Conservation (phyloP, 768 basidiomycete species). For the Boletus rubropictus region DNA sequence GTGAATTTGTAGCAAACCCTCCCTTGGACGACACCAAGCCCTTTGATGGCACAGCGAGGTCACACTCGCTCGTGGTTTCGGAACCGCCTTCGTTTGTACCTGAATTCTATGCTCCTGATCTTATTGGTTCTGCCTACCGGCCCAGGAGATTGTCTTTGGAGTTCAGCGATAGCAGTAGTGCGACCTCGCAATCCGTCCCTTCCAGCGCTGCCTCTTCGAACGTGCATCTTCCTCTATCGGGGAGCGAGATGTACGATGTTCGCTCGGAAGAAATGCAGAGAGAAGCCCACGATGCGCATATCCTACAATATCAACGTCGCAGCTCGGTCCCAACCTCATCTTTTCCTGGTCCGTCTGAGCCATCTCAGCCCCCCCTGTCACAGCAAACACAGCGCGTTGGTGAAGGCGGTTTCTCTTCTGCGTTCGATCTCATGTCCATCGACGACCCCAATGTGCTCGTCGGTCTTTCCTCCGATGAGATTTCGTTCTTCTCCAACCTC, state of each 20-base stretch:
- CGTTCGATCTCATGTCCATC: conserved; percentile 71
- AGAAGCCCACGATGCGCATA: conserved; percentile 10
- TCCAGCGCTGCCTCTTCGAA: conserved; percentile 51
- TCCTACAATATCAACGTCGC: conserved; percentile 16
- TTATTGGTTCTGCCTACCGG: conserved; percentile 26
- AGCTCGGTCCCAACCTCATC: conserved; percentile 14
- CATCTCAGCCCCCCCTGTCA: conserved; percentile 3
- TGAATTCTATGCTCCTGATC: conserved; percentile 14
- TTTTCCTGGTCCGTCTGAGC: conserved; percentile 1
- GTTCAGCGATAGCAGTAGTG: conserved; percentile 41
- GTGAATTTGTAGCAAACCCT: conserved; percentile 20
- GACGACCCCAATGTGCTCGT: conserved; percentile 69
- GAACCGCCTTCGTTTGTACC: conserved; percentile 21
- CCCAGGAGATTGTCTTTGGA: conserved; percentile 33
- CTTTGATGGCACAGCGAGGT: conserved; percentile 16
- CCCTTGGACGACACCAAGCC: conserved; percentile 28
- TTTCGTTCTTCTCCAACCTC: conserved; percentile 53
- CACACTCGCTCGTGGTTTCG: conserved; percentile 19
- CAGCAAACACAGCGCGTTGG: conserved; percentile 14
- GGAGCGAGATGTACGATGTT: conserved; percentile 26
- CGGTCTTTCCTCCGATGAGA: conserved; percentile 49
- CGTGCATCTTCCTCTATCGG: conserved; percentile 43
- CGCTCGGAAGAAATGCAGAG: conserved; percentile 26
- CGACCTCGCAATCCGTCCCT: conserved; percentile 40
- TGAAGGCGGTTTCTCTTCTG: conserved; percentile 48